phyloP scores from a whole-genome alignment of 2,329 filamentous ascomycete species.

The Tolypocladium tropicale region DNA sequence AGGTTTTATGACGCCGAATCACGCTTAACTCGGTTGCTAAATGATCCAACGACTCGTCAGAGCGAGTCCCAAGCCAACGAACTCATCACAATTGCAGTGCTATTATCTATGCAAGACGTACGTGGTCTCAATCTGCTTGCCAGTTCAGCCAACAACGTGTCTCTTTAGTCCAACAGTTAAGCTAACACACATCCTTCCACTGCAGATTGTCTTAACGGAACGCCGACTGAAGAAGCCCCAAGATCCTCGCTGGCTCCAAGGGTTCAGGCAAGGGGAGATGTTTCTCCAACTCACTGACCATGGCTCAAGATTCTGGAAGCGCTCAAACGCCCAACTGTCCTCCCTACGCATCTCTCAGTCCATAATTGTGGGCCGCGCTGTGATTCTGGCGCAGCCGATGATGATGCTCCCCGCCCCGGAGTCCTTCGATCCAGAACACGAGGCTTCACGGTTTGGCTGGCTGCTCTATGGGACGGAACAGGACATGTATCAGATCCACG shows the following conservation, averaged over 20 bases:
- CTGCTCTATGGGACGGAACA: constrained; percentile 24
- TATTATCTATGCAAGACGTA: constrained; percentile 30
- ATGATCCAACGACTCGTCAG: constrained; percentile 10
- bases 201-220: constrained; percentile 25
- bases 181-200: background rate
- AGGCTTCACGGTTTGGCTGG: constrained; percentile 25
- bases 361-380: constrained; percentile 27
- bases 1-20: constrained; percentile 19
- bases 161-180: too few species aligned
- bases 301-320: constrained; percentile 24
- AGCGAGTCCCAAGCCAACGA: constrained; percentile 16
- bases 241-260: constrained; percentile 26
- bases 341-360: constrained; percentile 25
- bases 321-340: constrained; percentile 21
- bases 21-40: constrained; percentile 19
- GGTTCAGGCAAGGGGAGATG: constrained; percentile 23
- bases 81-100: constrained; percentile 24
- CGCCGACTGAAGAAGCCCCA: constrained; percentile 20
- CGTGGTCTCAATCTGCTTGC: constrained; percentile 4
- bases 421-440: constrained; percentile 16
- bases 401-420: constrained; percentile 16
- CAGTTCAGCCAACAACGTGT: background rate
- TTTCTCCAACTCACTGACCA: constrained; percentile 24
- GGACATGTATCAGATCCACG: constrained; percentile 27
- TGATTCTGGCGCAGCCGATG: constrained; percentile 30